Evolutionary conservation across 2,329 filamentous ascomycete species (phyloP).

Genomic region (Colletotrichum aenigma): DNA sequence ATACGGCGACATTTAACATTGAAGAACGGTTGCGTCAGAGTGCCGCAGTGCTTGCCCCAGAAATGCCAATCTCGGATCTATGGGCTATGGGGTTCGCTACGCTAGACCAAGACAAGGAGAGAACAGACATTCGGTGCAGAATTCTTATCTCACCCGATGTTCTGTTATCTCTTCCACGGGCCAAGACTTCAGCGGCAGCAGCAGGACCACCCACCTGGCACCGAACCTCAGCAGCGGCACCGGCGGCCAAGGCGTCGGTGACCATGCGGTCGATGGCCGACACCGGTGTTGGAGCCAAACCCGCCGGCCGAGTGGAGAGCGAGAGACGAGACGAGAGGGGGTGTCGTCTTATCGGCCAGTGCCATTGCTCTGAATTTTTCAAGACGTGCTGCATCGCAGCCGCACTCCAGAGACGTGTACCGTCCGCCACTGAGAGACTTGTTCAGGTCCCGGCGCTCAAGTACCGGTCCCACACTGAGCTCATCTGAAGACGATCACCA

Average conservation of each 20-base stretch:
- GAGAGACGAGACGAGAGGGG: background rate
- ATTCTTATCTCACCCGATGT: background rate
- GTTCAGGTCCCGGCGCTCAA: background rate
- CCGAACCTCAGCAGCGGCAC: background rate
- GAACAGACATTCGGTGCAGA: constrained; percentile 6
- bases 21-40: background rate
- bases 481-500: constrained; percentile 1
- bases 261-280: background rate
- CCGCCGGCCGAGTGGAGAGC: background rate
- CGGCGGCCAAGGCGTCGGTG: background rate
- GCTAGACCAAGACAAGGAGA: constrained; percentile 11
- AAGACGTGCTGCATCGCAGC: background rate
- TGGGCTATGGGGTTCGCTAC: background rate
- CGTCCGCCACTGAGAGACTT: background rate
- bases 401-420: background rate
- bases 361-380: background rate
- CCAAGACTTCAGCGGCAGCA: background rate
- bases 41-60: background rate
- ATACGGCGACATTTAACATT: background rate
- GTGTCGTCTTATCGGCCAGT: background rate
- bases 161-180: background rate
- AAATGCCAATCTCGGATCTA: background rate
- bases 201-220: background rate
- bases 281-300: background rate
- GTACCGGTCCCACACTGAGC: background rate